A percentile compares a stretch with the other conserved stretches of the same genome.
phyloP scores from a whole-genome alignment of 768 basidiomycete species.

The Leucocoprinus sp. region DNA sequence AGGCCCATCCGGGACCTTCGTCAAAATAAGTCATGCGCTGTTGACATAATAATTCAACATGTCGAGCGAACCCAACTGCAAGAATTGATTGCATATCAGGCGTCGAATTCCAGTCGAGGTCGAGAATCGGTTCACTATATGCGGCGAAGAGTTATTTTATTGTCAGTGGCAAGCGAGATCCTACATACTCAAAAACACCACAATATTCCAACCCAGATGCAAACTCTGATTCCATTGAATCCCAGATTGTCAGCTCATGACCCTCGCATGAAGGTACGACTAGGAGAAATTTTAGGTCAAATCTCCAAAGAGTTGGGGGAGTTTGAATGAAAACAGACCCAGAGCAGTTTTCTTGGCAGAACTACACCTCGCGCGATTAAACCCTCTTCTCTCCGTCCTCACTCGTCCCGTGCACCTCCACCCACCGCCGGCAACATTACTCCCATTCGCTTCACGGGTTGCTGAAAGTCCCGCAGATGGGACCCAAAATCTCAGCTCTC shows the following conservation, averaged over 20 bases:
- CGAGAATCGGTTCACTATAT: slow-evolving; percentile 56
- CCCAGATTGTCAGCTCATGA: slow-evolving; percentile 90
- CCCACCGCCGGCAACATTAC: slow-evolving; percentile 13
- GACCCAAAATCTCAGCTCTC: slow-evolving; percentile 85
- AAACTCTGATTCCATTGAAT: slow-evolving; percentile 91
- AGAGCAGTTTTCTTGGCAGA: slow-evolving; percentile 89
- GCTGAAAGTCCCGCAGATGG: slow-evolving; percentile 29
- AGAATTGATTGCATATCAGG: slow-evolving; percentile 85
- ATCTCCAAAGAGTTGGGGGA: slow-evolving; percentile 1
- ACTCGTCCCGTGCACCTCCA: slow-evolving; percentile 74
- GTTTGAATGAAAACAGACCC: slow-evolving; percentile 36
- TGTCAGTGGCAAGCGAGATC: neutral
- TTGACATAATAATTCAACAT: slow-evolving; percentile 82
- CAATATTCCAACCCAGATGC: slow-evolving; percentile 81
- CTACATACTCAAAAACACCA: slow-evolving; percentile 46
- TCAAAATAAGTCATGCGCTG: slow-evolving; percentile 91
- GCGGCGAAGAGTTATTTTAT: neutral
- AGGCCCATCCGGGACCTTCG: slow-evolving; percentile 69
- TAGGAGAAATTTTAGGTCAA: slow-evolving; percentile 20
- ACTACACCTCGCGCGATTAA: slow-evolving; percentile 75
- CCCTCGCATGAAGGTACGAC: slow-evolving; percentile 55
- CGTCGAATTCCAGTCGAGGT: slow-evolving; percentile 91
- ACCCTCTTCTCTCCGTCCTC: slow-evolving; percentile 55
- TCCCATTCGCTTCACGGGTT: neutral
- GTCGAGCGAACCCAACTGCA: slow-evolving; percentile 77